Evolutionary conservation across 305 asterid genomes (phyloP), one percentile per base, ranked within the genome.

Genomic region (Rubia tinctorum): DNA sequence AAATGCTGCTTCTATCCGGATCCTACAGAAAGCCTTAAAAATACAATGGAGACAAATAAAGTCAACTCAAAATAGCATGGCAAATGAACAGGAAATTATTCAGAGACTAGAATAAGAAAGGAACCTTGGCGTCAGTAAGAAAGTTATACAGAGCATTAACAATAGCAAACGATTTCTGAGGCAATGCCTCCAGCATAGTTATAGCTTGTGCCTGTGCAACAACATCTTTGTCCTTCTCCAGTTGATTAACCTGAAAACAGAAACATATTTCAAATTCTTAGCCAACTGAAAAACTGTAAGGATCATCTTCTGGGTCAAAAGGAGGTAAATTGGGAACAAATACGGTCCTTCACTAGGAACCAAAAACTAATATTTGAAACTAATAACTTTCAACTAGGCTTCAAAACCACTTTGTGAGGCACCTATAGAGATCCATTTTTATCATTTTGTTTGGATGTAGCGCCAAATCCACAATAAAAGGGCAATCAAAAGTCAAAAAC

Each of bases 201-300:
- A 95, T 93, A 72, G 98, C 96, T 85, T 93, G 99, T 55, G 89
- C 86, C 90, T 95, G 99, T 73, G 99, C 97, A 76, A 91, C 90
- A 74, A 95, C 98, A 81, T 95, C 99, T 79, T 88, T 89, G 86
- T 95, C 99, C 90, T 82, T 95, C 88, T 95, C 99, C 87, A 95
- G 78, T 79, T 95, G 98, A 88, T 93, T 92, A 78, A 93, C 87
- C 99, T 95, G 83, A 72, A 80, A 71, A 72, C 76, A 25, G 76
- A 74, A 30, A 53, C 42, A 77, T 6, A 27, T 49, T 43, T 9
- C 23, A n/a, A n/a, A 39, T 20, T 0, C 64, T 42, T 55, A 45
- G 45, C 14, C 17, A 58, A 6, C 55, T 17, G 22, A 39, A 66
- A 34, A 34, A 15, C 18, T 60, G 47, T 7, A 23, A 18, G 37